Evolutionary conservation across 805 yeast genomes (phyloP).

Genomic region (Saccharomycopsis fermentans): DNA sequence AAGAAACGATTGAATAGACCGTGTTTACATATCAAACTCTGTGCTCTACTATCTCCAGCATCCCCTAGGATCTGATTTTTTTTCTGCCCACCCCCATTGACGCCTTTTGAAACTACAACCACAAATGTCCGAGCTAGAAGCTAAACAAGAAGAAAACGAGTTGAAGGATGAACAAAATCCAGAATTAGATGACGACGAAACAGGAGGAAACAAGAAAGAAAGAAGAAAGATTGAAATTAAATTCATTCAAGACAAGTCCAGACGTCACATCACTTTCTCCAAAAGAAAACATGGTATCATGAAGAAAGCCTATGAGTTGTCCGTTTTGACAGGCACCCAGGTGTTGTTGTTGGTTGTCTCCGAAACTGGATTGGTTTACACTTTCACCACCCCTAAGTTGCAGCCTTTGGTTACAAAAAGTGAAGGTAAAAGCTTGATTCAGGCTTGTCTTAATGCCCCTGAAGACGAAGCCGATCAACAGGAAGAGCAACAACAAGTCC

Average conservation of each 20-base stretch:
- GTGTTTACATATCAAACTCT: no score
- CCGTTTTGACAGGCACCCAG: constrained; percentile 95
- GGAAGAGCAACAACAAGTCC: constrained; percentile 35
- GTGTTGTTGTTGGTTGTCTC: constrained; percentile 89
- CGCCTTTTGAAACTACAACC: background rate
- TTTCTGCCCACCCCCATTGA: background rate
- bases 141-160: constrained; percentile 9
- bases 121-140: constrained; percentile 15
- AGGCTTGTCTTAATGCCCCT: constrained; percentile 96
- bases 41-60: background rate
- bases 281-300: constrained; percentile 98
- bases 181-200: constrained; percentile 28
- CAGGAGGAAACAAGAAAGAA: constrained; percentile 30
- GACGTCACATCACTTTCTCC: constrained; percentile 96
- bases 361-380: constrained; percentile 97
- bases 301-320: constrained; percentile 98
- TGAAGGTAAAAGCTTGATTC: constrained; percentile 94
- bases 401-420: constrained; percentile 96
- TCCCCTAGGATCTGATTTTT: background rate
- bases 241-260: constrained; percentile 93
- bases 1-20: no score
- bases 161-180: constrained; percentile 8
- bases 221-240: constrained; percentile 92
- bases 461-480: constrained; percentile 68
- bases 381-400: constrained; percentile 97